Conservation (phyloP, 176 grass and related monocot genomes). For the Carex pumila region DNA sequence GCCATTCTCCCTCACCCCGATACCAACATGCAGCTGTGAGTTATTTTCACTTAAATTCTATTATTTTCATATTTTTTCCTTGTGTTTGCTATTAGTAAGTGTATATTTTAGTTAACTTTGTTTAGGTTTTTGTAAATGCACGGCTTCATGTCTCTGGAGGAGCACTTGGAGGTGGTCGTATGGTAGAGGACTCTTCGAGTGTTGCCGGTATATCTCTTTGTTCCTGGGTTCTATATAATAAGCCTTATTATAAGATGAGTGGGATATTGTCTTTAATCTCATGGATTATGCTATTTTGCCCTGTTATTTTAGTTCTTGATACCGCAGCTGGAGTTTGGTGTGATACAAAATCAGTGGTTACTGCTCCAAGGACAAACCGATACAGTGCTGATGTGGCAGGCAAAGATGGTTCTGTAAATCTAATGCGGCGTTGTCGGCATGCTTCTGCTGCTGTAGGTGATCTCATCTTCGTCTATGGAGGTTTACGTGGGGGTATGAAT, state of each 20-base stretch:
- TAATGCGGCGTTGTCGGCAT: constrained; percentile 87
- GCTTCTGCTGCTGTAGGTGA: constrained; percentile 97
- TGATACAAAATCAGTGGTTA: constrained; percentile 91
- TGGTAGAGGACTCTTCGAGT: constrained; percentile 96
- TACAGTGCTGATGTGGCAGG: constrained; percentile 93
- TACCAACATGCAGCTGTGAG: constrained; percentile 98
- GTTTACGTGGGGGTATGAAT: constrained; percentile 80
- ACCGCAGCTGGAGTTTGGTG: constrained; percentile 99
- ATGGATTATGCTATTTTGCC: not conserved
- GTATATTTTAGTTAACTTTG: constrained; percentile 22
- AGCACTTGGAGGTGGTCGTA: constrained; percentile 94
- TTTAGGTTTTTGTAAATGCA: constrained; percentile 97
- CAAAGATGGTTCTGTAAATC: constrained; percentile 79
- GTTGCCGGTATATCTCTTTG: constrained; percentile 59
- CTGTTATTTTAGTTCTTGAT: constrained; percentile 72
- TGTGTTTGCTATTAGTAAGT: constrained; percentile 15
- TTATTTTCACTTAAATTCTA: constrained; percentile 14
- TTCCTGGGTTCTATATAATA: not conserved
- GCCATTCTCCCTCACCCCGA: constrained; percentile 94
- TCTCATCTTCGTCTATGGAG: constrained; percentile 97
- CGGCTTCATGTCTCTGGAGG: constrained; percentile 99
- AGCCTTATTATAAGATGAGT: not conserved
- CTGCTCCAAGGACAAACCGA: constrained; percentile 83
- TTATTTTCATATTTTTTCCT: constrained; percentile 19
- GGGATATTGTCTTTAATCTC: not conserved